phyloP scores from a whole-genome alignment of 345 rosid genomes.

The Syzygium aromaticum region DNA sequence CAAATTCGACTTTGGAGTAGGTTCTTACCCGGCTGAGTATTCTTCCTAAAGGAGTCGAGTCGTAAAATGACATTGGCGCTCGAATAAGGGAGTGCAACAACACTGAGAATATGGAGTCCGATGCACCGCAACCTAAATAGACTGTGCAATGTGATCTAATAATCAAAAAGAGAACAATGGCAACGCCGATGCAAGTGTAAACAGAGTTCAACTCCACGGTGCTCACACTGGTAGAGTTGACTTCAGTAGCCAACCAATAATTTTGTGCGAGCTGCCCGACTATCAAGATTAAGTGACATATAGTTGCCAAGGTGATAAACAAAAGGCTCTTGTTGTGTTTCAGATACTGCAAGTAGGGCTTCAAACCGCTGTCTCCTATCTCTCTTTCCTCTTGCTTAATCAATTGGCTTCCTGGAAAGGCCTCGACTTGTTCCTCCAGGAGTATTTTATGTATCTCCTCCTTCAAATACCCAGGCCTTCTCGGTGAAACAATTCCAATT shows the following conservation, averaged over 20 bases:
- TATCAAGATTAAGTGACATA: slow-evolving; percentile 11
- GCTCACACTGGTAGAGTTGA: slow-evolving; percentile 15
- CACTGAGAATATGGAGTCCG: slow-evolving; percentile 18
- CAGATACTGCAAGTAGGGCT: slow-evolving; percentile 40
- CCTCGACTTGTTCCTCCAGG: neutral
- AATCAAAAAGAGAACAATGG: slow-evolving; percentile 15
- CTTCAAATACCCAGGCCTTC: neutral
- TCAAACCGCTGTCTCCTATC: slow-evolving; percentile 38
- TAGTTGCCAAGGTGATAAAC: slow-evolving; percentile 8
- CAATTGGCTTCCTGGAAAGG: slow-evolving; percentile 24
- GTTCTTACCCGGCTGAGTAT: slow-evolving; percentile 40
- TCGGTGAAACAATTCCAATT: neutral
- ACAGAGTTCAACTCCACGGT: slow-evolving; percentile 7
- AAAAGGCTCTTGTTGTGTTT: slow-evolving; percentile 21
- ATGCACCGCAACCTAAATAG: slow-evolving; percentile 14
- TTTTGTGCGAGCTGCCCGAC: slow-evolving; percentile 19
- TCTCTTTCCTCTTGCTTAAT: slow-evolving; percentile 45
- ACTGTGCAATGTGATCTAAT: slow-evolving; percentile 12
- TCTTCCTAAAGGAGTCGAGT: slow-evolving; percentile 47
- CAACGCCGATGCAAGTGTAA: slow-evolving; percentile 13
- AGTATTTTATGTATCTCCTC: slow-evolving; percentile 17
- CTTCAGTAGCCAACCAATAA: slow-evolving; percentile 29
- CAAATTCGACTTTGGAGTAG: neutral
- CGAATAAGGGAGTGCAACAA: slow-evolving; percentile 23
- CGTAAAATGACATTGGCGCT: slow-evolving; percentile 48